A percentile compares a stretch with the other conserved stretches of the same genome.
These are phyloP conservation scores for Stellera chamaejasme DNA, from an alignment of 345 rosid species.

Conservation along the genomic window DNA sequence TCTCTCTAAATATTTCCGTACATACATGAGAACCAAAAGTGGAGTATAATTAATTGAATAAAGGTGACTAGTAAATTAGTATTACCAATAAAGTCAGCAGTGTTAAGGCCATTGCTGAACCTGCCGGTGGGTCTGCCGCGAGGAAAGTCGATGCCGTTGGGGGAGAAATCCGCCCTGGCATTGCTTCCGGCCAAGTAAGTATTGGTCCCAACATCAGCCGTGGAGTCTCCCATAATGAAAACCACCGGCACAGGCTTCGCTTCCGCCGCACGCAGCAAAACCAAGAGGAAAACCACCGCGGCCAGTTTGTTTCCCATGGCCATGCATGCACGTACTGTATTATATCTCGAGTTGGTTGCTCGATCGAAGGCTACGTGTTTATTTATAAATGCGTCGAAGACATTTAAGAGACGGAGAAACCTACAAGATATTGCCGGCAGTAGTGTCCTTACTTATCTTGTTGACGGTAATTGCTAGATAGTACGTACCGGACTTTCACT, in stretches of 20 bases:
- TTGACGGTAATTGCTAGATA: not conserved
- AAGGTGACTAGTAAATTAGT: not conserved
- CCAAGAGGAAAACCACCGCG: slow-evolving; percentile 1
- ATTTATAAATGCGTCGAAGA: slow-evolving; percentile 13
- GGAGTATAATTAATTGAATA: not conserved
- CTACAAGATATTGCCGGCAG: slow-evolving; percentile 1
- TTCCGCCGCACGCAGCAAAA: slow-evolving; percentile 10
- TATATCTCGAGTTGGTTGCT: not conserved
- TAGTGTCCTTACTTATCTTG: not conserved
- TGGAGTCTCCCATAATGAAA: slow-evolving; percentile 48
- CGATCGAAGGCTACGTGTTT: not conserved
- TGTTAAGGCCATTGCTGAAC: slow-evolving; percentile 55
- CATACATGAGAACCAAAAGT: not conserved
- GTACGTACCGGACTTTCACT: too few species aligned
- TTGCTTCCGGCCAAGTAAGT: slow-evolving; percentile 29
- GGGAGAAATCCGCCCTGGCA: slow-evolving; percentile 30
- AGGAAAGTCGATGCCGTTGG: slow-evolving; percentile 48
- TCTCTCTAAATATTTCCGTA: not conserved
- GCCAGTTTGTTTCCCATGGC: slow-evolving; percentile 16
- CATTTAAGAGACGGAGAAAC: not conserved
- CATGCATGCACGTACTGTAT: too few species aligned
- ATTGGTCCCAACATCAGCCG: slow-evolving; percentile 51
- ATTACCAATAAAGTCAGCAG: slow-evolving; percentile 40
- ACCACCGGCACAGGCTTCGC: slow-evolving; percentile 23
- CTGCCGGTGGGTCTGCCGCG: slow-evolving; percentile 38